Conservation (phyloP, 2,329 filamentous ascomycete species). For the Stenocarpella maydis region DNA sequence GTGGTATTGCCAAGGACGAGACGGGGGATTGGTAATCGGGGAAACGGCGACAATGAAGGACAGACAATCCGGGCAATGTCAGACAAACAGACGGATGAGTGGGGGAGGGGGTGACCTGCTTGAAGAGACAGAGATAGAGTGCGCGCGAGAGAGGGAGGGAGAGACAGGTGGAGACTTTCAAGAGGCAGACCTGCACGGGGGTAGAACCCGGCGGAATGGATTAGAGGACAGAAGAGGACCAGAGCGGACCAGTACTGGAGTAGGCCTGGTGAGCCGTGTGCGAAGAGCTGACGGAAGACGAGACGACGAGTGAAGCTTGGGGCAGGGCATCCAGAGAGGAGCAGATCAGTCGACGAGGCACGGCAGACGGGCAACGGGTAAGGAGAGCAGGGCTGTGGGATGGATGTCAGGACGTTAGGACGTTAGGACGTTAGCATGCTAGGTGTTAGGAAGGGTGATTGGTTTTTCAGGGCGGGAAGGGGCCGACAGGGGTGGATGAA, state of each 20-base stretch:
- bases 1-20: conserved; percentile 9
- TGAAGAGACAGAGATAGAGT: background rate
- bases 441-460: conserved; percentile 27
- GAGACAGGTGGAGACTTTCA: conserved; percentile 8
- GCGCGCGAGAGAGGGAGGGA: background rate
- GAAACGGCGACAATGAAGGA: conserved; percentile 21
- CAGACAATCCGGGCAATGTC: background rate
- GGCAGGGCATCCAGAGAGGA: conserved; percentile 2
- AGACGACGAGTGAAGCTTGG: conserved; percentile 22
- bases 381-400: conserved; percentile 34
- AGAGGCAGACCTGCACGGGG: conserved; percentile 13
- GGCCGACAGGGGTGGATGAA: conserved; percentile 29
- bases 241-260: conserved; percentile 1
- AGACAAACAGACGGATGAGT: background rate
- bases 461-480: conserved; percentile 30
- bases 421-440: background rate
- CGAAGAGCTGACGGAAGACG: conserved; percentile 21
- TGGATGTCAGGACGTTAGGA: conserved; percentile 10
- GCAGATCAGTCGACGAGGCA: conserved; percentile 26
- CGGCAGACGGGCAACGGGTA: conserved; percentile 24
- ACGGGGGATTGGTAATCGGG: conserved; percentile 24
- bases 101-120: background rate
- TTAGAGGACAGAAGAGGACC: conserved; percentile 10
- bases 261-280: conserved; percentile 8
- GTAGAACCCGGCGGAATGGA: conserved; percentile 17